Evolutionary conservation across 2,329 filamentous ascomycete species (phyloP), one percentile per base, ranked within the genome.

Genomic region (Apiospora malaysiana): DNA sequence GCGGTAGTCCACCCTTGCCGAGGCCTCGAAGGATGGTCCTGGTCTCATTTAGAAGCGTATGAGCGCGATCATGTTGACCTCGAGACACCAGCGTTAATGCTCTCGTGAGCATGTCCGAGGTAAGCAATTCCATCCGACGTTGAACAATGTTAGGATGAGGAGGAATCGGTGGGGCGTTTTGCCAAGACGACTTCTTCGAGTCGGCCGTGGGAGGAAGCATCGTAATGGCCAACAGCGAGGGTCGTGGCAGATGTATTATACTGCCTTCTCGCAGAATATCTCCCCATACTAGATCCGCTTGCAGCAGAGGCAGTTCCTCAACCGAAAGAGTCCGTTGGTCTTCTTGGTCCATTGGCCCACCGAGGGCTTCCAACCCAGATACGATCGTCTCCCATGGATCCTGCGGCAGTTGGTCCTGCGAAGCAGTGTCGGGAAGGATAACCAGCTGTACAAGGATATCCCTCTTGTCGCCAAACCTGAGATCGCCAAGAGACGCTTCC

Each of bases 361-460:
- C 94, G 2, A 99, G 88, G 4, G 95, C 96, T 82, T 99, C 96
- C 14, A 99, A 84, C 0, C 95, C 95, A 6, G 96, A 98, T 25
- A 99, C 94, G 72, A 99, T 95, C 68, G 94, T 96, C 82, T 98
- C 96, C 96, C 96, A 99, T 0, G 95, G 92, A 78, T 99, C 96
- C 78, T 97, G 93, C 8, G 95, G 95, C 51, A 97, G 86, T 76
- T 94, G 91, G 73, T 99, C 96, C 72, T 94, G 93, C 0, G 89
- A 89, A 1, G 92, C 87, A 73, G 89, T 96, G 79, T 99, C 96
- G 0, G 96, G 94, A 45, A 94, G 87, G 75, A 99, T 97, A 42
- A 95, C 94, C 7, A 99, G 88, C 81, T 99, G 96, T 4, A 99
- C 95, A 5, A 99, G 87, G 71, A 99, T 92, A 79, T 98, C 96